phyloP scores from a whole-genome alignment of 345 rosid genomes.

The Lepidium didymum region DNA sequence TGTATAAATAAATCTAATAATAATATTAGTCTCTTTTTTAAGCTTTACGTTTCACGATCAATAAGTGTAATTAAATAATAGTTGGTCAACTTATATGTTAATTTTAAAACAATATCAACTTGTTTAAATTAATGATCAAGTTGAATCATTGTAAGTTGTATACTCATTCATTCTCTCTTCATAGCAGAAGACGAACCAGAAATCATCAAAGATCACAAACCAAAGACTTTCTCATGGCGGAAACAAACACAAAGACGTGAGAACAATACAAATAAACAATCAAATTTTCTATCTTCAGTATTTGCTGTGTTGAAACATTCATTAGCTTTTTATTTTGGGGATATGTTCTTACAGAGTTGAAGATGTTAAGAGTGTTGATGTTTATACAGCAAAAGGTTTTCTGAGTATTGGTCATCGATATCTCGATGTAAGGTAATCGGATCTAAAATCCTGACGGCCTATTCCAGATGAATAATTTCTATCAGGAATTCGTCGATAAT shows the following conservation, averaged over 20 bases:
- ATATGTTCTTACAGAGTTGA: conserved; percentile 27
- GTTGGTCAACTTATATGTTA: conserved; percentile 12
- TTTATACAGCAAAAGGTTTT: conserved; percentile 41
- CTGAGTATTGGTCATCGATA: conserved; percentile 31
- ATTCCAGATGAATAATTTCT: too few relatives aligned
- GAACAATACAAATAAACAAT: background rate
- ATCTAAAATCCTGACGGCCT: too few relatives aligned
- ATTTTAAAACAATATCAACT: background rate
- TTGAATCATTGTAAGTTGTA: background rate
- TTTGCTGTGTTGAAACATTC: background rate
- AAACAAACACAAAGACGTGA: conserved; percentile 25
- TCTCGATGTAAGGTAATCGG: conserved; percentile 44
- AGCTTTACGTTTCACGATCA: background rate
- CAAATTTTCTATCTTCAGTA: background rate
- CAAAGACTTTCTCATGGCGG: conserved; percentile 18
- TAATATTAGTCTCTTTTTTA: background rate
- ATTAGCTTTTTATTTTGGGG: background rate
- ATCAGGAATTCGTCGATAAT: too few relatives aligned
- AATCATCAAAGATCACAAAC: background rate
- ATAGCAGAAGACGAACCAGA: conserved; percentile 2
- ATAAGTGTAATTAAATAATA: background rate
- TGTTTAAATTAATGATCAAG: conserved; percentile 9
- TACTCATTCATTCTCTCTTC: background rate
- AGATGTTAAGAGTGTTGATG: conserved; percentile 37
- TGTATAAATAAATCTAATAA: background rate